phyloP scores from a whole-genome alignment of 2,329 filamentous ascomycete genomes.

The Microascus cirrosus region DNA sequence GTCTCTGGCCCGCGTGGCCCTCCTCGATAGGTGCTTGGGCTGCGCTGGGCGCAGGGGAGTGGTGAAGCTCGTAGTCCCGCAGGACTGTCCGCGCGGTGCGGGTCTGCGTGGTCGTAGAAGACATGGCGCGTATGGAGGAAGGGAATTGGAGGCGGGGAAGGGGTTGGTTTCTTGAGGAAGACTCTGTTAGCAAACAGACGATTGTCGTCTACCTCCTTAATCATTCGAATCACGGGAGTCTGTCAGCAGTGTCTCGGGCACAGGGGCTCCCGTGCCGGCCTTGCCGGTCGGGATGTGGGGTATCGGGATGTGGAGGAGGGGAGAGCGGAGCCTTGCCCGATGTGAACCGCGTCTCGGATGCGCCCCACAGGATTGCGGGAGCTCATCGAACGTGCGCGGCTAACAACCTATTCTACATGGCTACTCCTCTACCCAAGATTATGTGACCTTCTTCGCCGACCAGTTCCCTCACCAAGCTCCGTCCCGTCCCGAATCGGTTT shows the following conservation, averaged over 20 bases:
- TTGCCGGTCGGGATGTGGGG: background rate
- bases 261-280: background rate
- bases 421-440: background rate
- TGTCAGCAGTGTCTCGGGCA: background rate
- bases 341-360: background rate
- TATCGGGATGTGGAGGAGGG: constrained; percentile 7
- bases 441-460: background rate
- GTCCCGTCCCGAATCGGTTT: background rate
- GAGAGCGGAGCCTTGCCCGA: constrained; percentile 5
- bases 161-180: background rate
- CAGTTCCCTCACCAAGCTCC: background rate
- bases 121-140: constrained; percentile 6
- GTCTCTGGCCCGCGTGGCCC: background rate
- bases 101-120: constrained; percentile 22
- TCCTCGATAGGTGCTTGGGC: background rate
- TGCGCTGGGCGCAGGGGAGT: constrained; percentile 14
- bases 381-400: background rate
- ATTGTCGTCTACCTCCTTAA: background rate
- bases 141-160: background rate
- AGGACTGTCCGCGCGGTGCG: constrained; percentile 23
- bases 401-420: background rate
- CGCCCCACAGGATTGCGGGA: background rate
- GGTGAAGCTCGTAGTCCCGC: constrained; percentile 33
- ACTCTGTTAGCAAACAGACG: too few relatives aligned
- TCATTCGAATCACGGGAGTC: background rate